Evolutionary conservation across 108 stramenopile species (phyloP).

Genomic region (Cyclotella sp.): DNA sequence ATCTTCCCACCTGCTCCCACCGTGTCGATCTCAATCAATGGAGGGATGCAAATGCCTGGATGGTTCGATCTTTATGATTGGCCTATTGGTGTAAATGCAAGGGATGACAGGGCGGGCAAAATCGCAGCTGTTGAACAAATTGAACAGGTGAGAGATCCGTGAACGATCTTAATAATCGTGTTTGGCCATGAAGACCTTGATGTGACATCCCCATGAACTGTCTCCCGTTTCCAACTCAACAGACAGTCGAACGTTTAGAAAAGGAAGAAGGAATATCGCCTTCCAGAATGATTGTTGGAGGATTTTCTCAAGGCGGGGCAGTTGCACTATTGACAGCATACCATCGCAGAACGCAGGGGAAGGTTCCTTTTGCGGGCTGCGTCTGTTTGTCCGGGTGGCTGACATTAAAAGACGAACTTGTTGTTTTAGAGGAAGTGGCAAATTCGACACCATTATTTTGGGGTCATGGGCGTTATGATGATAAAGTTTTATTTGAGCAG

Average conservation of each 20-base stretch:
- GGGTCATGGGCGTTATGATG: slow-evolving; percentile 84
- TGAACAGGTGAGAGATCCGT: slow-evolving; percentile 27
- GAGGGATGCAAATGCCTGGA: slow-evolving; percentile 82
- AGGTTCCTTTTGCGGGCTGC: slow-evolving; percentile 71
- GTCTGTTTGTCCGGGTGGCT: slow-evolving; percentile 78
- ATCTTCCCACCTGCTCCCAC: slow-evolving; percentile 86
- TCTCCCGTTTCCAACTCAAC: not conserved
- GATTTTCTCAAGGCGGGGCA: slow-evolving; percentile 88
- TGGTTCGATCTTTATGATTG: slow-evolving; percentile 92
- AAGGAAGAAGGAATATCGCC: slow-evolving; percentile 61
- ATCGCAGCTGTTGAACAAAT: slow-evolving; percentile 53
- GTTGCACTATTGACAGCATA: slow-evolving; percentile 78
- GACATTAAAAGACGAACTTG: slow-evolving; percentile 65
- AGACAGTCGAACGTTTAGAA: slow-evolving; percentile 51
- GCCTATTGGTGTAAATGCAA: slow-evolving; percentile 77
- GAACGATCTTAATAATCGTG: not conserved
- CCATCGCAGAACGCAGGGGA: slow-evolving; percentile 38
- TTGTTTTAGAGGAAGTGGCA: slow-evolving; percentile 50
- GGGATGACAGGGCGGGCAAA: slow-evolving; percentile 70
- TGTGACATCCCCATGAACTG: not conserved
- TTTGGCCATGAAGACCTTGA: not conserved
- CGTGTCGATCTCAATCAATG: slow-evolving; percentile 83
- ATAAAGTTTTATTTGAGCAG: slow-evolving; percentile 86
- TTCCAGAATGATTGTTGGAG: slow-evolving; percentile 79
- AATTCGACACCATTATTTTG: slow-evolving; percentile 76